Evolutionary conservation across 345 rosid species (phyloP), one percentile per base, ranked within the genome.

Genomic region (Atalantia buxifolia): DNA sequence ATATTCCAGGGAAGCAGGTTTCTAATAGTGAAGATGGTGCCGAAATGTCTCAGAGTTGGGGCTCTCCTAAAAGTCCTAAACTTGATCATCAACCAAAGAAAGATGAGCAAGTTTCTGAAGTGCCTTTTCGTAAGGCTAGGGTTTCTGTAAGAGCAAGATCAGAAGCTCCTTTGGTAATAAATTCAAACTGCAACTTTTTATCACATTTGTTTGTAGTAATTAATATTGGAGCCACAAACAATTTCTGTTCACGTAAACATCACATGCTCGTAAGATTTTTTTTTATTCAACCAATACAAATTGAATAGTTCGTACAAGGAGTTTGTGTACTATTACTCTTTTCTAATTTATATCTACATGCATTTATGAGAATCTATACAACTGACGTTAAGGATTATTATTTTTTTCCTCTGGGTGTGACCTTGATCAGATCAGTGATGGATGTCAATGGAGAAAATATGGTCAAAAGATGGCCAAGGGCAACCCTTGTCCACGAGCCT

Each of bases 401-500:
- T 27, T 6, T 3, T 50, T 35, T 45, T 45, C 5, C 18, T 45
- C 18, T 59, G 4, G 57, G 53, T 64, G 53, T 45, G 50, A 4
- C 18, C 4, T 62, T 66, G 62, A 59, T 31, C 85, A 95, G 98
- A 90, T 95, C 66, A 88, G 83, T 38, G 98, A 95, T 61, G 98
- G 98, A 61, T 95, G 98, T 59, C 98, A 92, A 42, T 95, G 98
- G 98, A 95, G 98, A 75, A 95, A 95, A 61, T 95, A 95, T 53
- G 98, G 98, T 33, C 98, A 95, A 77, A 95, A 95, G 83, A 88
- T 89, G 84, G 93, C 98, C 3, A 93, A 93, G 84, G 89, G 97
- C 0, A 94, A 93, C 82, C 98, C 97, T 66, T 94, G 94, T 77
- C 98, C 98, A 5, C 86, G 98, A 14, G 98, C 98, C n/a, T 95